Evolutionary conservation across 1,284 basidiomycete species (phyloP), one percentile per base, ranked within the genome.

Genomic region (Tilletia walkeri): DNA sequence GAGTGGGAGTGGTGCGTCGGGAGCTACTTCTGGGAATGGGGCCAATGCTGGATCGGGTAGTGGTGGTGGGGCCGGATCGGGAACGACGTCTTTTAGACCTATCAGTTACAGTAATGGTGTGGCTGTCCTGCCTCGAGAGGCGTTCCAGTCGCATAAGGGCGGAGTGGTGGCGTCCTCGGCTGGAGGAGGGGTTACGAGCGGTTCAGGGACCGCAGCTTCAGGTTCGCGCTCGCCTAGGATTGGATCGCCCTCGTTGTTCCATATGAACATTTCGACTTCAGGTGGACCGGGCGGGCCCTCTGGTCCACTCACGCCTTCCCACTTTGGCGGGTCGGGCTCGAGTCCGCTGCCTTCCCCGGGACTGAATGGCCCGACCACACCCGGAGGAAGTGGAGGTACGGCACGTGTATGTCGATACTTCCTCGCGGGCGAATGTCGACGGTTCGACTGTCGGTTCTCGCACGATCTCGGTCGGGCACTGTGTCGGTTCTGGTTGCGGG

Each of bases 401-500:
- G 70, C 74, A 24, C 76, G 86, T 69, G 94, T 99, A 50, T 99
- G 95, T 84, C 88, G 96, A 70, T 99, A 98, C 84, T 99, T 94
- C 84, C 88, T 99, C 48, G 93, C 93, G 6, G 96, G 96, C 20
- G 95, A 98, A 85, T 99, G 95, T 83, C 86, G 97, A 69, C 86
- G 95, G 67, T 92, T 93, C 67, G 95, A 99, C 85, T 99, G 96
- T 86, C 90, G 95, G 72, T 99, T 98, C 86, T 84, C 82, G 41
- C 85, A 86, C 69, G 85, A 85, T 53, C 76, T 85, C 14, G 81
- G 82, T 67, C 82, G 83, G 50, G 95, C 95, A 0, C 85, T 97
- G 30, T 98, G 94, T 85, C 91, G 95, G 45, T 99, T 98, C 86
- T 99, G 95, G 95, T 88, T 99, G 53, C 89, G 94, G 66, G 95